A percentile compares a stretch with the other conserved stretches of the same genome.
phyloP scores from a whole-genome alignment of 1,284 basidiomycete species.

The Inonotus hispidus region DNA sequence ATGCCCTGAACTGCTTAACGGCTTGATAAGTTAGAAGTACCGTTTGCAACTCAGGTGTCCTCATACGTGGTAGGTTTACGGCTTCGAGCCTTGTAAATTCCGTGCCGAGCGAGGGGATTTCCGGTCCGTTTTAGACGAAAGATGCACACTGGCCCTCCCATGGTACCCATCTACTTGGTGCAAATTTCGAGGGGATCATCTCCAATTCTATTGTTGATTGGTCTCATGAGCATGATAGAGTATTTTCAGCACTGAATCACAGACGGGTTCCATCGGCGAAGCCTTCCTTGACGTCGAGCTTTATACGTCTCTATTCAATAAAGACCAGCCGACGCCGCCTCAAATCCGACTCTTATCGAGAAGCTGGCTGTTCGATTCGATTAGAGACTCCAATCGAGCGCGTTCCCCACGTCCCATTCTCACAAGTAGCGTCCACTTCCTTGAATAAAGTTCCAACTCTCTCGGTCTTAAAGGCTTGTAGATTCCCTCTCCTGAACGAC shows the following conservation, averaged over 20 bases:
- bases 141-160: too few relatives aligned
- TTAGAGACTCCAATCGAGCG: background rate
- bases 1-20: background rate
- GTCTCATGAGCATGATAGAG: background rate
- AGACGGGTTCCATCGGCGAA: background rate
- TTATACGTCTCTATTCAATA: background rate
- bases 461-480: background rate
- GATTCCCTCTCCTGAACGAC: background rate
- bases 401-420: background rate
- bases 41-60: too few relatives aligned
- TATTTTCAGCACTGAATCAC: background rate
- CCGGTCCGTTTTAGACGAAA: too few relatives aligned
- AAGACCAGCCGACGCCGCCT: background rate
- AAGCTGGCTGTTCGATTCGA: background rate
- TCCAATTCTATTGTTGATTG: background rate
- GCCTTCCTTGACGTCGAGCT: background rate
- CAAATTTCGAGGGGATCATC: too few relatives aligned
- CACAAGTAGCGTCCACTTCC: background rate
- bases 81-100: too few relatives aligned
- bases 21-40: background rate
- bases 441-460: background rate
- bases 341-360: slow-evolving; percentile 30
- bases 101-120: too few relatives aligned
- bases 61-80: too few relatives aligned
- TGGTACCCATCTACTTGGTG: too few relatives aligned